Conservation (phyloP, 495 filamentous ascomycete genomes). For the Chaetomium cochliodes region DNA sequence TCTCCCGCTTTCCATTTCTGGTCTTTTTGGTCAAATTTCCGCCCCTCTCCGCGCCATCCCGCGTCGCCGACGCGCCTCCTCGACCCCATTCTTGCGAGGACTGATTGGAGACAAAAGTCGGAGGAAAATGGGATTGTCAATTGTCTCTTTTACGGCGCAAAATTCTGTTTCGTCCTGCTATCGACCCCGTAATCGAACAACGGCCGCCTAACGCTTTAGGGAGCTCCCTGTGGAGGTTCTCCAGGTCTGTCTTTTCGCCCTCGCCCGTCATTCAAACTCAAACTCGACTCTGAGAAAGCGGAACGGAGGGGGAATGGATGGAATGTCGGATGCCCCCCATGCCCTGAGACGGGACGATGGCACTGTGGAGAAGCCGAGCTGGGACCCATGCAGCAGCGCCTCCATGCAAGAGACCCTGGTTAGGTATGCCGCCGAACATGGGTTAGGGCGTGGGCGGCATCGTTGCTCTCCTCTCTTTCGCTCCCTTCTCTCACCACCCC, state of each 20-base stretch:
- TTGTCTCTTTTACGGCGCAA: too few species aligned
- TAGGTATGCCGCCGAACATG: slow-evolving; percentile 5
- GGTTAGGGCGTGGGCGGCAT: slow-evolving; percentile 1
- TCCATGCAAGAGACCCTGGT: slow-evolving; percentile 11
- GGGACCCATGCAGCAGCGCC: slow-evolving; percentile 6
- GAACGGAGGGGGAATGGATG: not conserved
- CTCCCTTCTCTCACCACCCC: not conserved
- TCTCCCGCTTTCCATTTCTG: not conserved
- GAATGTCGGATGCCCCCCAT: not conserved
- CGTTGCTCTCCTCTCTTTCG: not conserved
- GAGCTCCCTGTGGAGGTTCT: too few species aligned
- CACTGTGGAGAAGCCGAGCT: slow-evolving; percentile 7
- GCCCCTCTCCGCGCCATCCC: slow-evolving; percentile 9
- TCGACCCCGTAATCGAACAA: too few species aligned
- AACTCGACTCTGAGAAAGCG: not conserved
- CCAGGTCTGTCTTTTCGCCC: too few species aligned
- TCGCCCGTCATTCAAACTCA: not conserved
- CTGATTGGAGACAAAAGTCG: not conserved
- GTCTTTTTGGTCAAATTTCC: not conserved
- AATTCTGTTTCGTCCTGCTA: too few species aligned
- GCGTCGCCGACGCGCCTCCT: slow-evolving; percentile 9
- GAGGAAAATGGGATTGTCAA: not conserved
- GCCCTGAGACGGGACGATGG: slow-evolving; percentile 1
- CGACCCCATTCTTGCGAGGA: not conserved
- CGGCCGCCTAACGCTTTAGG: too few species aligned